Conservation (phyloP, 2,329 filamentous ascomycete genomes). For the Aspergillus spinulosporus region DNA sequence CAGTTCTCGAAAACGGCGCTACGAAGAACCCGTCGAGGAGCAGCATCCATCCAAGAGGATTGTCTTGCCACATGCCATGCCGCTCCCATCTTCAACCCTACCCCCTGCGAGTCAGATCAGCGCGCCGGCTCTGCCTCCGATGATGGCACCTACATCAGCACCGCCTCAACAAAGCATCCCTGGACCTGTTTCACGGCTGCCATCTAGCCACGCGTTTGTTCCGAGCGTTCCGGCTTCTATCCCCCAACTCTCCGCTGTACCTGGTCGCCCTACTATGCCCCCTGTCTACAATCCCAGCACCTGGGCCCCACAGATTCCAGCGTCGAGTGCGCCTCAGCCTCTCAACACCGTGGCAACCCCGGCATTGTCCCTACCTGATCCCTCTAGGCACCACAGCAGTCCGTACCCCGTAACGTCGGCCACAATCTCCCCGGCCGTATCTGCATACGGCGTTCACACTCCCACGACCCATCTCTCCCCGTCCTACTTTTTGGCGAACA, state of each 20-base stretch:
- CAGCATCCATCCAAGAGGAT: conserved; percentile 60
- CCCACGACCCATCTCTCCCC: conserved; percentile 77
- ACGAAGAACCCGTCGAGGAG: conserved; percentile 56
- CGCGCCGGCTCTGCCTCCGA: conserved; percentile 36
- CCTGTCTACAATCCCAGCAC: conserved; percentile 64
- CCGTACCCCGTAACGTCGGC: conserved; percentile 56
- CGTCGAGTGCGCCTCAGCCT: conserved; percentile 34
- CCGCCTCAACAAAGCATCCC: conserved; percentile 37
- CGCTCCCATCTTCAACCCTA: conserved; percentile 28
- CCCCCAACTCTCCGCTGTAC: conserved; percentile 62
- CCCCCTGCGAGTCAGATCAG: conserved; percentile 27
- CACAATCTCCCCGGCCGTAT: conserved; percentile 66
- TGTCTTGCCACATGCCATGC: conserved; percentile 27
- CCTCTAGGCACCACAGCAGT: conserved; percentile 46
- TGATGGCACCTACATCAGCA: conserved; percentile 35
- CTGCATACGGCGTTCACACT: conserved; percentile 60
- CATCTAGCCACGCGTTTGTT: conserved; percentile 50
- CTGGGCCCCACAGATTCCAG: conserved; percentile 49
- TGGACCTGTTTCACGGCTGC: conserved; percentile 56
- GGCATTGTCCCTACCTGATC: conserved; percentile 34
- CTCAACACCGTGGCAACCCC: conserved; percentile 33
- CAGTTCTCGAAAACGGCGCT: conserved; percentile 58
- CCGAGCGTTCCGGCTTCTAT: conserved; percentile 44
- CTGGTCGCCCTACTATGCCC: conserved; percentile 67
- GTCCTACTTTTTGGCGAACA: conserved; percentile 80